Conservation (phyloP, 1,284 basidiomycete genomes). For the Vanrija pseudolonga region DNA sequence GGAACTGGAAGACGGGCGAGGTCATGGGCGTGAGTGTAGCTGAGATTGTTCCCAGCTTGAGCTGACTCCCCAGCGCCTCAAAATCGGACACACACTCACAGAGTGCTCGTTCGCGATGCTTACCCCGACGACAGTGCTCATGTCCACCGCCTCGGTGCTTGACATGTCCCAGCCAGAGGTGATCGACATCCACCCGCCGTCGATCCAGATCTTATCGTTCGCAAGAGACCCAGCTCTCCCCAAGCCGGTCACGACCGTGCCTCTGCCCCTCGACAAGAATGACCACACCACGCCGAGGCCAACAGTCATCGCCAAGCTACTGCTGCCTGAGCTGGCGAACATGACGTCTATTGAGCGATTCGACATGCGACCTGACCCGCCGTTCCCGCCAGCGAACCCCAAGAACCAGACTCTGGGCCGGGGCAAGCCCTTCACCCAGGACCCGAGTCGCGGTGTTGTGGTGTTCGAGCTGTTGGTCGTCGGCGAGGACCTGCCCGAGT, state of each 20-base stretch:
- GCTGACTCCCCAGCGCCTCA: not conserved
- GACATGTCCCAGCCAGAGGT: too few species aligned
- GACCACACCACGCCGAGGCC: constrained; percentile 38
- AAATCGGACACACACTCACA: constrained; percentile 4
- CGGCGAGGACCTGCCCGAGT: not conserved
- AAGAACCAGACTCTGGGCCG: constrained; percentile 18
- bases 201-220: constrained; percentile 41
- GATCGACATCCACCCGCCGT: constrained; percentile 20
- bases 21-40: constrained; percentile 36
- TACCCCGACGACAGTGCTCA: constrained; percentile 8
- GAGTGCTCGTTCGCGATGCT: constrained; percentile 11
- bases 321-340: constrained; percentile 29
- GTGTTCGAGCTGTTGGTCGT: constrained; percentile 39
- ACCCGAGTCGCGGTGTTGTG: constrained; percentile 39
- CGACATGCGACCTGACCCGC: constrained; percentile 46
- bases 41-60: not conserved
- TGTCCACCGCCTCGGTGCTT: constrained; percentile 14
- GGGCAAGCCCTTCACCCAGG: constrained; percentile 42
- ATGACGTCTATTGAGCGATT: constrained; percentile 23
- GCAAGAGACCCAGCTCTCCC: constrained; percentile 17
- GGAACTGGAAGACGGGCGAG: constrained; percentile 49
- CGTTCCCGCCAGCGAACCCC: constrained; percentile 27
- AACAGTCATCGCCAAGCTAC: constrained; percentile 27
- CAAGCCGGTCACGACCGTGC: constrained; percentile 20
- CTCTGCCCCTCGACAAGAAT: constrained; percentile 23